Evolutionary conservation across 2,329 filamentous ascomycete genomes (phyloP).

Genomic region (Neopestalotiopsis clavispora): DNA sequence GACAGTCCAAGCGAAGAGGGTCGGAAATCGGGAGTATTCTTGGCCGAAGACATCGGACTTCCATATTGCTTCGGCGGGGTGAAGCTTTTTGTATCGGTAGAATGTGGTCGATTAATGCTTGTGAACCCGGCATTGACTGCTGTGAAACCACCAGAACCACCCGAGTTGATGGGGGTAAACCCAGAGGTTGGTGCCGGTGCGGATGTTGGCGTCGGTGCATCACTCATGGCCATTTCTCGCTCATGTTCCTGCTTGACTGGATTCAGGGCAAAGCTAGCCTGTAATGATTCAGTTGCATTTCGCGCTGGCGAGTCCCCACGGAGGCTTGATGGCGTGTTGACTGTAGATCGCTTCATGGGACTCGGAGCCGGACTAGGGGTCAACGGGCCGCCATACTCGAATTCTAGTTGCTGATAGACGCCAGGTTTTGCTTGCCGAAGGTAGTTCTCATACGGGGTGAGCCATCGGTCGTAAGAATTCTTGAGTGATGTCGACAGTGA

Average conservation of each 20-base stretch:
- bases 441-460: conserved; percentile 96
- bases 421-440: conserved; percentile 88
- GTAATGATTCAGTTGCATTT: conserved; percentile 58
- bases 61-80: conserved; percentile 66
- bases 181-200: conserved; percentile 47
- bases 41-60: conserved; percentile 66
- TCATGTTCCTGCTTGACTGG: conserved; percentile 51
- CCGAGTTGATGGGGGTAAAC: conserved; percentile 64
- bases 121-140: conserved; percentile 75
- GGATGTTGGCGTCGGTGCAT: conserved; percentile 38
- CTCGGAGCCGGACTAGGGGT: conserved; percentile 75
- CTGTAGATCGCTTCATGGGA: conserved; percentile 70
- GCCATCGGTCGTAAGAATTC: conserved; percentile 97
- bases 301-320: conserved; percentile 71
- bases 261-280: conserved; percentile 47
- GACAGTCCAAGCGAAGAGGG: conserved; percentile 59
- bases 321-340: conserved; percentile 63
- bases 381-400: conserved; percentile 89
- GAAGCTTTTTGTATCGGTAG: conserved; percentile 58
- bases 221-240: conserved; percentile 52
- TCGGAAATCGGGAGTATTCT: conserved; percentile 69
- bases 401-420: conserved; percentile 93
- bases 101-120: conserved; percentile 63
- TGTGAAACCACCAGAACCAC: conserved; percentile 70
- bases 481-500: conserved; percentile 96